Evolutionary conservation across 495 filamentous ascomycete genomes (phyloP).

Genomic region (Neurospora intermedia): DNA sequence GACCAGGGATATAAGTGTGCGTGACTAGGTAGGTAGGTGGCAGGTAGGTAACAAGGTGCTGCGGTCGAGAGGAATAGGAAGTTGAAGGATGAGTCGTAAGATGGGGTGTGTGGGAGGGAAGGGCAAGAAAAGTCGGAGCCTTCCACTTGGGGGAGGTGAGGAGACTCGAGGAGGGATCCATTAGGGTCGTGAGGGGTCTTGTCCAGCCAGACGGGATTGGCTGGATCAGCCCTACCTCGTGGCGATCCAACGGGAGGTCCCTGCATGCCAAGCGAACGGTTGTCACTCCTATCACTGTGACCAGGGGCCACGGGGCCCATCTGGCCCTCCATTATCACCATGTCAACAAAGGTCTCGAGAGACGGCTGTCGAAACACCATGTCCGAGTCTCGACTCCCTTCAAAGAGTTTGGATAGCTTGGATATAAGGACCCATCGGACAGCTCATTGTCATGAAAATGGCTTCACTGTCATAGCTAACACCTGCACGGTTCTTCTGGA

Average conservation of each 20-base stretch:
- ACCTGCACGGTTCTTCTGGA: background rate
- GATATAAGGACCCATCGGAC: background rate
- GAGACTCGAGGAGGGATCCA: background rate
- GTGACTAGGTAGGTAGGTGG: background rate
- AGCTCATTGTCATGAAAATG: no score
- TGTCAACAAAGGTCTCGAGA: background rate
- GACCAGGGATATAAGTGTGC: background rate
- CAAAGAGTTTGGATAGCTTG: background rate
- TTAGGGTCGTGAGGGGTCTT: background rate
- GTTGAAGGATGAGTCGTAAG: background rate
- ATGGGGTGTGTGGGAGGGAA: background rate
- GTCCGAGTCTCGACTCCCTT: background rate
- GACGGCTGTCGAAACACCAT: background rate
- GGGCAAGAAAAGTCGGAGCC: background rate
- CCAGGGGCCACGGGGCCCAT: background rate
- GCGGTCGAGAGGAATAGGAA: background rate
- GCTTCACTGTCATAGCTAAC: background rate
- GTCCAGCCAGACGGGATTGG: background rate
- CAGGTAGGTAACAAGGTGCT: background rate
- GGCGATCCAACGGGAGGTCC: background rate
- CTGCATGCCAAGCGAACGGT: background rate
- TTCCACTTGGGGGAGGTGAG: background rate
- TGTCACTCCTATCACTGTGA: background rate
- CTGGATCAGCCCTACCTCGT: background rate
- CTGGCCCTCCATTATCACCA: background rate